Evolutionary conservation across 2,329 filamentous ascomycete genomes (phyloP), one percentile per base, ranked within the genome.

Genomic region (Colletotrichum eremochloae): DNA sequence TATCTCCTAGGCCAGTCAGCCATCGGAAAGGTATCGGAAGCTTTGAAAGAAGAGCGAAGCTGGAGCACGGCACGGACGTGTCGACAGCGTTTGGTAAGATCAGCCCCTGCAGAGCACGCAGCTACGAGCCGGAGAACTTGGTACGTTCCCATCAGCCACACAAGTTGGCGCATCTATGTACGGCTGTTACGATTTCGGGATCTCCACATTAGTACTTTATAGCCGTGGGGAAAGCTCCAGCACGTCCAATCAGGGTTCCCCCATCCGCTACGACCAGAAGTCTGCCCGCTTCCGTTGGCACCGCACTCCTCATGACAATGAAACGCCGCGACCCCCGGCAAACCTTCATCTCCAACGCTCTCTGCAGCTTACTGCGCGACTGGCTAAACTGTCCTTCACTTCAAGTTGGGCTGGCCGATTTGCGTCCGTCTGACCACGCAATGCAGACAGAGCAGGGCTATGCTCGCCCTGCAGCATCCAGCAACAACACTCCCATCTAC

Each of bases 271-370:
- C 69, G 46, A 72, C 33, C 65, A 55, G 55, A 38, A 66, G 46
- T 58, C 56, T 48, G 65, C 65, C 70, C 60, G 66, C 55, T 55
- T 63, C 66, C 68, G 60, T 72, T 72, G 69, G 69, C 60, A 68
- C 64, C 68, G 68, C 64, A 63, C 58, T 52, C 63, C 46, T 60
- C 46, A 55, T 46, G 36, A 63, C 65, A 46, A 63, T 69, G 65
- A 69, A 69, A 72, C 58, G 60, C 66, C 66, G 58, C 65, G 62
- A 55, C 53, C 50, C 60, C 58, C 66, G 65, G 60, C 60, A 64
- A 69, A 69, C 69, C 69, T 72, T 72, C 66, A 72, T 60, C 64
- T 46, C 64, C 56, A 63, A 66, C 56, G 63, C 40, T 56, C 24
- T 44, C 61, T 68, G 61, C 52, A 38, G 57, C 52, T 12, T 55